Base-by-base conservation (phyloP, 78 protist genomes). In the Cavenderia fasciculata region DNA sequence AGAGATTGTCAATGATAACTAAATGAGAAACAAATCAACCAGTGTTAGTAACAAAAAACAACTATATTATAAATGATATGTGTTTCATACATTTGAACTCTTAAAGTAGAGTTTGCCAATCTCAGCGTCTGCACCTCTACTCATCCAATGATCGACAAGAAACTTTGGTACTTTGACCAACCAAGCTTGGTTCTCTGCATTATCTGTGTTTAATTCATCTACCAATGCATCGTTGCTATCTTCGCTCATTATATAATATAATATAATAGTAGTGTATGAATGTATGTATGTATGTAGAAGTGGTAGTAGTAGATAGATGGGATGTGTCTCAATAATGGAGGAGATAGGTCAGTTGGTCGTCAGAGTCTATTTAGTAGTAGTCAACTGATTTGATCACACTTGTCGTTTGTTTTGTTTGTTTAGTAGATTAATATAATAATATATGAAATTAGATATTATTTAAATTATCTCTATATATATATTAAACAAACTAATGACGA, bases 181-280 rank as follows among this genome's bases (percentile, higher is more conserved):
- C 89, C 89, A 82, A 6, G 72, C 89, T 54, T 82, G 89, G 5
- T 46, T 49, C 8, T 82, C 89, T 21, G 57, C 78, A 68, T 82
- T 49, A 43, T 82, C 89, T 38, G 70, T 82, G 56, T 82, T 82
- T 12, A 82, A 59, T 57, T 82, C 89, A 34, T 75, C 88, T 21
- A 40, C 71, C 31, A 68, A 56, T 54, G 89, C 75, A 56, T 82
- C 89, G 56, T 82, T 82, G 5, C 43, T 61, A 3, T 56, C 68
- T 31, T 82, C 89, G 23, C 70, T 68, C 75, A 66, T 79, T 59
- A 43, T 75, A 49, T 49, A 49, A 18, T 49, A 49, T 49, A 49
- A 18, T 49, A 49, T 49, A 49, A 18, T 49, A 18, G 54, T 49
- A 12, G 54, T 49, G 12, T 18, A 49, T 49, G 12, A 49, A 49